Conservation (phyloP, 768 basidiomycete species). For the Suillus occidentalis region DNA sequence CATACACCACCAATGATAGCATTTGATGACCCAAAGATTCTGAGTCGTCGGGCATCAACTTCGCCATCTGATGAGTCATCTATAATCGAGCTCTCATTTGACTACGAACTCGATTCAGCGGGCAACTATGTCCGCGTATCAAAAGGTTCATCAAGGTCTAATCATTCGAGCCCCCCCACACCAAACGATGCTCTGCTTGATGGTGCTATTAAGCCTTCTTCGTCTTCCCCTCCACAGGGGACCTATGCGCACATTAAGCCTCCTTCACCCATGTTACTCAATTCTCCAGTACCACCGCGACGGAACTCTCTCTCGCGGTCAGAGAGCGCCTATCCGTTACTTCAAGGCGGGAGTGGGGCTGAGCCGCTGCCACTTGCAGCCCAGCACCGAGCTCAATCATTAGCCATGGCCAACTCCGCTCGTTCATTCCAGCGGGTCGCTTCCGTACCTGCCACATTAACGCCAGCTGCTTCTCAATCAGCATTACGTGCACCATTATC, state of each 20-base stretch:
- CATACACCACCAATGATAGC: slow-evolving; percentile 27
- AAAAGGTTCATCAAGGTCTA: slow-evolving; percentile 41
- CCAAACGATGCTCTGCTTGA: slow-evolving; percentile 35
- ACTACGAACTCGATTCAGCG: slow-evolving; percentile 44
- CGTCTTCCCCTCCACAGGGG: slow-evolving; percentile 26
- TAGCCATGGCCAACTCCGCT: slow-evolving; percentile 21
- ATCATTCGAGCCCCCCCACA: slow-evolving; percentile 41
- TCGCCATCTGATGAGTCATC: slow-evolving; percentile 47
- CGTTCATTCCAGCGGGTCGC: slow-evolving; percentile 68
- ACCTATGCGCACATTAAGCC: slow-evolving; percentile 24
- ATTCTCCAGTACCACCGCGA: slow-evolving; percentile 39
- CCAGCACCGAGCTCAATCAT: slow-evolving; percentile 30
- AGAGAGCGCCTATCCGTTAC: slow-evolving; percentile 58
- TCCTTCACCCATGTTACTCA: slow-evolving; percentile 35
- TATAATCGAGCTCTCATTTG: slow-evolving; percentile 48
- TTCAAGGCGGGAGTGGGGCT: slow-evolving; percentile 22
- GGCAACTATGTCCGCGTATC: slow-evolving; percentile 48
- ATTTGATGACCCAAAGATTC: slow-evolving; percentile 33
- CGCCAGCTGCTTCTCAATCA: slow-evolving; percentile 27
- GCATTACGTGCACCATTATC: slow-evolving; percentile 30
- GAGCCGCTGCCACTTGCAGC: slow-evolving; percentile 27
- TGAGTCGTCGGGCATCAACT: slow-evolving; percentile 30
- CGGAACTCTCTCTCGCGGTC: slow-evolving; percentile 63
- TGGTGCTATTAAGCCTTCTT: slow-evolving; percentile 22
- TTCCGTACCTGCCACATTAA: slow-evolving; percentile 53